A percentile compares a stretch with the other conserved stretches of the same genome.
phyloP scores from a whole-genome alignment of 257 asterid genomes.

The Asclepias syriaca region DNA sequence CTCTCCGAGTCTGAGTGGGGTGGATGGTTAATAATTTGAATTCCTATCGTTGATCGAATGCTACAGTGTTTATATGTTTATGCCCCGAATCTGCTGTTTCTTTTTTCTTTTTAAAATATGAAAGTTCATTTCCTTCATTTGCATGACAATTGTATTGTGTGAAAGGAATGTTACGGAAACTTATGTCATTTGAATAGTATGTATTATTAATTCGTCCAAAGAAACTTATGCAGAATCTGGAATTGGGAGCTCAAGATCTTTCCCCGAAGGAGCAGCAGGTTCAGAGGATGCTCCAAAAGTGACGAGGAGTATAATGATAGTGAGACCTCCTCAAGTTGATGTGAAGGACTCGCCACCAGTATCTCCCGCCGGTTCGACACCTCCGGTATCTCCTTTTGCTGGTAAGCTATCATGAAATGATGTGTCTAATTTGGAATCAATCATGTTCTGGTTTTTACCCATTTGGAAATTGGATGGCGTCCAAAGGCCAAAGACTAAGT shows the following conservation, averaged over 20 bases:
- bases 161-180: background rate
- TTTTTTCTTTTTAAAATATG: background rate
- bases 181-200: background rate
- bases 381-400: conserved; percentile 91
- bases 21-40: background rate
- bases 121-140: background rate
- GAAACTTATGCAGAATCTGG: conserved; percentile 22
- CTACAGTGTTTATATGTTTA: background rate
- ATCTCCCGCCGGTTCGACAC: conserved; percentile 73
- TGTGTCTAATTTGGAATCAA: background rate
- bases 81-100: background rate
- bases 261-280: conserved; percentile 39
- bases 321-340: conserved; percentile 50
- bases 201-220: background rate
- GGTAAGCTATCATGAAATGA: conserved; percentile 40
- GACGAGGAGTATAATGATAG: conserved; percentile 90
- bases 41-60: background rate
- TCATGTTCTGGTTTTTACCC: background rate
- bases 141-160: background rate
- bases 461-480: background rate
- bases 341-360: conserved; percentile 77
- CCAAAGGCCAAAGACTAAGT: background rate
- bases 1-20: background rate
- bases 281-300: conserved; percentile 55
- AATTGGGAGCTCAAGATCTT: conserved; percentile 31